A percentile compares a stretch with the other conserved stretches of the same genome.
Evolutionary conservation across 148 eudicot genomes (phyloP).

Genomic region (Silene latifolia): DNA sequence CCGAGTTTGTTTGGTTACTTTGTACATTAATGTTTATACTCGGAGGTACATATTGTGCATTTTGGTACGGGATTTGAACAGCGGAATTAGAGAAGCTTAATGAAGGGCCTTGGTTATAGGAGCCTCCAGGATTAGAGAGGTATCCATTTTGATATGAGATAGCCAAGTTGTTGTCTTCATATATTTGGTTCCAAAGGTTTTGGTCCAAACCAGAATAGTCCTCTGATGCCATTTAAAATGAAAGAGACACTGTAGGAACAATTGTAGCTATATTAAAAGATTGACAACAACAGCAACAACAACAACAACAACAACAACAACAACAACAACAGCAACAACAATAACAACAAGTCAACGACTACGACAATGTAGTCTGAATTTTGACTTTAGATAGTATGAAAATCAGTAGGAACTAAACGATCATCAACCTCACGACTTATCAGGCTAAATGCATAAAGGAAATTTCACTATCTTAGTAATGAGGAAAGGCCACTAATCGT

Average conservation of each 20-base stretch:
- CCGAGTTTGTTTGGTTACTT: conserved; percentile 22
- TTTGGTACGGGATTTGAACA: conserved; percentile 14
- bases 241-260: neutral
- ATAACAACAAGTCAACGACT: too few relatives aligned
- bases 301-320: neutral
- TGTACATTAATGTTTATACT: conserved; percentile 14
- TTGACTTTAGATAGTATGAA: too few relatives aligned
- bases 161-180: conserved; percentile 15
- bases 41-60: conserved; percentile 16
- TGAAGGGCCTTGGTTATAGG: conserved; percentile 19
- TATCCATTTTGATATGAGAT: conserved; percentile 17
- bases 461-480: too few relatives aligned
- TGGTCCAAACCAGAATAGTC: conserved; percentile 16
- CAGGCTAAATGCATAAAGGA: too few relatives aligned
- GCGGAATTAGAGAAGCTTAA: neutral
- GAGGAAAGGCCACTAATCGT: too few relatives aligned
- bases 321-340: neutral
- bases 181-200: conserved; percentile 14
- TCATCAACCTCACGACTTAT: too few relatives aligned
- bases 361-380: too few relatives aligned
- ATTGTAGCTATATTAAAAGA: neutral
- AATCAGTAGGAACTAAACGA: too few relatives aligned
- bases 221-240: conserved; percentile 22
- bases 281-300: neutral
- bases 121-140: conserved; percentile 5